Percentiles rank a stretch among this genome's conserved stretches.
phyloP scores from a whole-genome alignment of 2,329 filamentous ascomycete species.

The Colletotrichum sp. region DNA sequence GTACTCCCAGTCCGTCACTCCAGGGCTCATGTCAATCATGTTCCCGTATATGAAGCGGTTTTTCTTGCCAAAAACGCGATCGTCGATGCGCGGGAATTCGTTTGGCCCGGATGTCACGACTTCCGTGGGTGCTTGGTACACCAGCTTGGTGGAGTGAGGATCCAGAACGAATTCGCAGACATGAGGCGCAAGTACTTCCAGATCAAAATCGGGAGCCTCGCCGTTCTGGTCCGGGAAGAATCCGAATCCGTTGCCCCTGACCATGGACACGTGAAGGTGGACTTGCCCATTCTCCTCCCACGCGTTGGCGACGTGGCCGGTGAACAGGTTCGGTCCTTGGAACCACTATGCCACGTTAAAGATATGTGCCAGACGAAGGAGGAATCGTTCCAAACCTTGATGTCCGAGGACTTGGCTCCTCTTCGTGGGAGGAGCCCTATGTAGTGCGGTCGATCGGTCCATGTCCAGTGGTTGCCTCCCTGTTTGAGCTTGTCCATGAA shows the following conservation, averaged over 20 bases:
- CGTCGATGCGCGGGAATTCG: not conserved
- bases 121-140: not conserved
- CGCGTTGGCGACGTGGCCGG: not conserved
- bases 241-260: not conserved
- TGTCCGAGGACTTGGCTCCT: not conserved
- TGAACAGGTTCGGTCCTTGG: not conserved
- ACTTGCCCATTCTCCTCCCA: not conserved
- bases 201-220: not conserved
- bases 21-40: not conserved
- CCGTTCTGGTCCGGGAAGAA: not conserved
- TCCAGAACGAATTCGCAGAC: not conserved
- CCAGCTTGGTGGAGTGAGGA: not conserved
- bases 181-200: not conserved
- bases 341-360: not conserved
- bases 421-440: not conserved
- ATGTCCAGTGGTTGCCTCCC: not conserved
- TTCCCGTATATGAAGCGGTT: not conserved
- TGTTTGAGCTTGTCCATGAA: not conserved
- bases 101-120: not conserved
- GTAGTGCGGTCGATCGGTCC: not conserved
- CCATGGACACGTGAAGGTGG: not conserved
- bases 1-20: not conserved
- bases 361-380: not conserved
- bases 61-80: not conserved
- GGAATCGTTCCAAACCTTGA: not conserved